Evolutionary conservation across 176 grass and related monocot genomes (phyloP).

Genomic region (Musa acuminata): DNA sequence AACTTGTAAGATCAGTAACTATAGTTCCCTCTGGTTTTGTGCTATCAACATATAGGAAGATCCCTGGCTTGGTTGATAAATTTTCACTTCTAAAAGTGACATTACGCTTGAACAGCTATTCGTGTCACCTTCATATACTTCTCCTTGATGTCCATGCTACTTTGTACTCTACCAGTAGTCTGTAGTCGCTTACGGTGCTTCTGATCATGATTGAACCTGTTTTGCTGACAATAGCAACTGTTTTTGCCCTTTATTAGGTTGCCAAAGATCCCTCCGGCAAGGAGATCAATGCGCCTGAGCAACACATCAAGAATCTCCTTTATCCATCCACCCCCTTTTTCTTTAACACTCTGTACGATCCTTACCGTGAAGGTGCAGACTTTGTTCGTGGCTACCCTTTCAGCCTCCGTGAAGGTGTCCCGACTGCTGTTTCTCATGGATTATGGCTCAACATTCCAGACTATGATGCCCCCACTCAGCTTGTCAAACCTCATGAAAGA

Average conservation of each 20-base stretch:
- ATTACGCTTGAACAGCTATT: background rate
- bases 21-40: too few relatives aligned
- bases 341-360: slow-evolving; percentile 92
- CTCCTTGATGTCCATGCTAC: background rate
- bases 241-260: slow-evolving; percentile 30
- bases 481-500: slow-evolving; percentile 86
- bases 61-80: too few relatives aligned
- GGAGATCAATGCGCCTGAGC: slow-evolving; percentile 83
- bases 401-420: slow-evolving; percentile 64
- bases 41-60: too few relatives aligned
- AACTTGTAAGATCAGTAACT: too few relatives aligned
- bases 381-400: slow-evolving; percentile 94
- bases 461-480: slow-evolving; percentile 88
- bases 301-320: slow-evolving; percentile 84
- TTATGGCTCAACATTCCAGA: slow-evolving; percentile 96
- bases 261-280: slow-evolving; percentile 85
- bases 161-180: background rate
- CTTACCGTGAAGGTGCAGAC: slow-evolving; percentile 71
- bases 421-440: slow-evolving; percentile 74
- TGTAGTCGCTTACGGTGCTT: background rate
- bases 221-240: background rate
- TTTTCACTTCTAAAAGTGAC: background rate
- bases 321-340: slow-evolving; percentile 76
- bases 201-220: background rate
- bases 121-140: background rate